Evolutionary conservation across 257 asterid genomes (phyloP), one percentile per base, ranked within the genome.

Genomic region (Gardenia jasminoides): DNA sequence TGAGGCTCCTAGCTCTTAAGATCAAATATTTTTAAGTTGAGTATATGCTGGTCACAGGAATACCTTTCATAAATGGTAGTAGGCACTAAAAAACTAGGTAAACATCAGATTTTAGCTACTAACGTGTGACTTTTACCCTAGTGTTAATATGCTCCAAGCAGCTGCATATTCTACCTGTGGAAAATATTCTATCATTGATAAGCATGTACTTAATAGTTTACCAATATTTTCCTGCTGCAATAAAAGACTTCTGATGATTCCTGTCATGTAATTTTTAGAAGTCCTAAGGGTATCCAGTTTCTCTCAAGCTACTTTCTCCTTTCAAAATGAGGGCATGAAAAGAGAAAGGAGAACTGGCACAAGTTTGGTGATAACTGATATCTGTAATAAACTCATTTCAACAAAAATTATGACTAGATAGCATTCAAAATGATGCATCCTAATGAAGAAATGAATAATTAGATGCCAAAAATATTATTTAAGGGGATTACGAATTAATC

Each of bases 401-500:
- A 75, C 22, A 41, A 3, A 61, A 20, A 31, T 52, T 10, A 39
- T 6, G 41, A 64, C 31, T n/a, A 43, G 48, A n/a, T 44, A n/a
- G 7, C 44, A 30, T 30, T 30, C 75, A 39, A 26, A 2, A 24
- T 17, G 33, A 39, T 36, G 78, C 26, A 74, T 39, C 59, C 39
- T 56, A 56, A 54, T 36, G 30, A 56, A 33, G 26, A 39, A 39
- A 24, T 24, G 56, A 58, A 15, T 8, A 33, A 59, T 58, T n/a
- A 24, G 1, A 61, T 10, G 12, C 12, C 78, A 54, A 20, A 10
- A 20, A 64, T 69, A 61, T 26, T 58, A 48, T 75, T 30, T 11
- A 64, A 44, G 31, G 48, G 67, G 44, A 52, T n/a, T n/a, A 67
- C 72, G 54, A 72, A n/a, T 61, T 72, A 78, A 67, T 74, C 96